Conservation (phyloP, 2,329 filamentous ascomycete species). For the Podosphaera fusca region DNA sequence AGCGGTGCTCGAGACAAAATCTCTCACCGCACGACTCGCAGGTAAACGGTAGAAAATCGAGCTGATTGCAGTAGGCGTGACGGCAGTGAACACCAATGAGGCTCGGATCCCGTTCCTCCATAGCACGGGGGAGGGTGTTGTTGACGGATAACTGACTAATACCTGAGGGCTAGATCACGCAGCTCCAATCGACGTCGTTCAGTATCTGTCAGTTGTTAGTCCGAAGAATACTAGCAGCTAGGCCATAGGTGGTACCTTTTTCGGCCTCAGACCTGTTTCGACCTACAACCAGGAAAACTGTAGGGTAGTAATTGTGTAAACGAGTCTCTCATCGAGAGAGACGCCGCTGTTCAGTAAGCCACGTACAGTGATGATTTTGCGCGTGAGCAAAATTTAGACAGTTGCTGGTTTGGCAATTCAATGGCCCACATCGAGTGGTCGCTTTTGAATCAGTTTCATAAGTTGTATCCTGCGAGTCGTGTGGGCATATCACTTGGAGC, state of each 20-base stretch:
- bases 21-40: constrained; percentile 73
- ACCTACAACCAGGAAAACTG: not conserved
- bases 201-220: no score
- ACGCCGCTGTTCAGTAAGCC: no score
- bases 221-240: no score
- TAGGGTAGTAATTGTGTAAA: no score
- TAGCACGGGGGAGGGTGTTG: constrained; percentile 15
- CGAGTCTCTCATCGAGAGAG: no score
- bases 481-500: no score
- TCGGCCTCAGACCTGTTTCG: not conserved
- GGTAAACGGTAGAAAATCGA: constrained; percentile 87
- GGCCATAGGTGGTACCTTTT: not conserved
- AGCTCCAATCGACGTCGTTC: not conserved
- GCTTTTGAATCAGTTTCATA: no score
- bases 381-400: no score
- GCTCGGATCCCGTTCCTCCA: constrained; percentile 58
- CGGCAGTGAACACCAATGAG: constrained; percentile 82
- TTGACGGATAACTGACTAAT: constrained; percentile 32
- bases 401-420: no score
- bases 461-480: no score
- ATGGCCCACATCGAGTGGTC: no score
- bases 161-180: not conserved
- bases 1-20: constrained; percentile 85
- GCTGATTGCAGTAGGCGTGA: constrained; percentile 72
- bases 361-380: no score